phyloP scores from a whole-genome alignment of 257 asterid genomes.

The Solanum stenotomum region DNA sequence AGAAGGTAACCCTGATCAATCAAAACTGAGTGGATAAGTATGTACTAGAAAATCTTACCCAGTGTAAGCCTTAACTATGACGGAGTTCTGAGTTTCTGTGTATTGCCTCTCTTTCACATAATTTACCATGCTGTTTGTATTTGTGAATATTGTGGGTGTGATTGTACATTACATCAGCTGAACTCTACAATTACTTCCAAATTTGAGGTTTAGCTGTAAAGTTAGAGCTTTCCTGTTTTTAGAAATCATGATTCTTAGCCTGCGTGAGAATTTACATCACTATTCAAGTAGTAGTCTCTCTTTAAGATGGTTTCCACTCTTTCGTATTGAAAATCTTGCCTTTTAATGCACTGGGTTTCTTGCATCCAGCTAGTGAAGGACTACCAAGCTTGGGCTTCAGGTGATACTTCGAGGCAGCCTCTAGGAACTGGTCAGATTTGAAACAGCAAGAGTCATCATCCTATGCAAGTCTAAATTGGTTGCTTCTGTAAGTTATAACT shows the following conservation, averaged over 20 bases:
- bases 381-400: constrained; percentile 92
- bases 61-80: neutral
- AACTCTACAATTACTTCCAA: neutral
- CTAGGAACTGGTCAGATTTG: constrained; percentile 85
- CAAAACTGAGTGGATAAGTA: neutral
- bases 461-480: neutral
- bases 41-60: neutral
- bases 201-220: neutral
- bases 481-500: neutral
- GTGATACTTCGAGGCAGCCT: constrained; percentile 89
- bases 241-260: neutral
- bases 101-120: neutral
- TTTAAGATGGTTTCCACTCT: neutral
- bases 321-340: neutral
- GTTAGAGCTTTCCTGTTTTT: neutral
- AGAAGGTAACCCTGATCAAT: neutral
- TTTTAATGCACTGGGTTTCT: neutral
- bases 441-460: neutral
- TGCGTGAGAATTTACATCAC: neutral
- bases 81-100: neutral
- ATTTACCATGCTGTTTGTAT: neutral
- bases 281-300: neutral
- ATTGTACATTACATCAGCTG: neutral
- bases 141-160: neutral
- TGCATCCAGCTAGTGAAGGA: constrained; percentile 72